A percentile compares a stretch with the other conserved stretches of the same genome.
These are phyloP conservation scores for Fusarium graminum DNA, from an alignment of 2,329 filamentous ascomycete genomes.

Conservation along the genomic window DNA sequence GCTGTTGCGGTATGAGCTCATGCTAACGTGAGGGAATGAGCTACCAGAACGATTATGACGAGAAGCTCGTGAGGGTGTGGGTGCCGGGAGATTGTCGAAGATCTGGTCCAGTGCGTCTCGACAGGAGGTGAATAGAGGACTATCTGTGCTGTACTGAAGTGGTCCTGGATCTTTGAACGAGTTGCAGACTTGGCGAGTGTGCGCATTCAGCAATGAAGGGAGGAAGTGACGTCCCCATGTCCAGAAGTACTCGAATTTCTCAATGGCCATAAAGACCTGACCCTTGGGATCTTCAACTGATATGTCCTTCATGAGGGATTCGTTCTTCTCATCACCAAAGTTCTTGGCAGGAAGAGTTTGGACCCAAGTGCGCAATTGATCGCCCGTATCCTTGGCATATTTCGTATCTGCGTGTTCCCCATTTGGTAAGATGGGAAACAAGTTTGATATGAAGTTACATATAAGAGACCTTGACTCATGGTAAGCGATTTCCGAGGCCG, in stretches of 20 bases:
- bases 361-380: constrained; percentile 52
- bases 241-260: constrained; percentile 54
- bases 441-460: constrained; percentile 62
- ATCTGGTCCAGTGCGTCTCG: constrained; percentile 62
- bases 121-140: constrained; percentile 65
- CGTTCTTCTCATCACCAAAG: constrained; percentile 57
- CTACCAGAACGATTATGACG: background rate
- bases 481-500: constrained; percentile 59
- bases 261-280: constrained; percentile 65
- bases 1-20: constrained; percentile 60
- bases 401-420: constrained; percentile 51
- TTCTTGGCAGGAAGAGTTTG: constrained; percentile 52
- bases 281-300: constrained; percentile 58
- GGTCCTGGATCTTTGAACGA: constrained; percentile 73
- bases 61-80: constrained; percentile 54
- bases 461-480: constrained; percentile 65
- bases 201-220: constrained; percentile 67
- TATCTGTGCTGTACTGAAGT: constrained; percentile 64
- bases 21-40: constrained; percentile 49
- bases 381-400: constrained; percentile 19
- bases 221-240: constrained; percentile 72
- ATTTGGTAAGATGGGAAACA: constrained; percentile 55
- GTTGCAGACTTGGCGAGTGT: constrained; percentile 70
- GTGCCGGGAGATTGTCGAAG: constrained; percentile 63
- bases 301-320: constrained; percentile 65